Evolutionary conservation across 2,329 filamentous ascomycete species (phyloP).

Genomic region (Neobulgaria alba): DNA sequence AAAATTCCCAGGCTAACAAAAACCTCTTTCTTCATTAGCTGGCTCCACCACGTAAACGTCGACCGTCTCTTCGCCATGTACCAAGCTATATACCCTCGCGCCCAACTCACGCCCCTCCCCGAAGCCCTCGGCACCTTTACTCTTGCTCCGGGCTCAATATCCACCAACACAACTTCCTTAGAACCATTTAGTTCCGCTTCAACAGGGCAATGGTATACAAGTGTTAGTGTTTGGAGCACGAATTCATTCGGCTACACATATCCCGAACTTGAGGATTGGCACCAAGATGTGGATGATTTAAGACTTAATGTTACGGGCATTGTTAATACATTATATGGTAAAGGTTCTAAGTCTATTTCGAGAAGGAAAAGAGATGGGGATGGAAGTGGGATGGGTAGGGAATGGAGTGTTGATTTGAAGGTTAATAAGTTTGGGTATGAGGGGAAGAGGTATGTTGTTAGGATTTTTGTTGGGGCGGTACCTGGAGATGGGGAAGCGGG

Average conservation of each 20-base stretch:
- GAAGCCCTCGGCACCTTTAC: slow-evolving; percentile 29
- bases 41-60: slow-evolving; percentile 48
- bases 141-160: slow-evolving; percentile 16
- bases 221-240: slow-evolving; percentile 9
- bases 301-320: slow-evolving; percentile 53
- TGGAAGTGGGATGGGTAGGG: no score
- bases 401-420: slow-evolving; percentile 19
- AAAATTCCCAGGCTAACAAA: neutral
- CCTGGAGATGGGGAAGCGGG: slow-evolving; percentile 13
- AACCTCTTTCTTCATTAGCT: slow-evolving; percentile 25
- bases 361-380: slow-evolving; percentile 1
- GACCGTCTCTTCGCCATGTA: slow-evolving; percentile 50
- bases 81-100: slow-evolving; percentile 34
- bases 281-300: slow-evolving; percentile 42
- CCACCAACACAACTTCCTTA: slow-evolving; percentile 22
- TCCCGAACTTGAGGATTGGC: slow-evolving; percentile 35
- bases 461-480: slow-evolving; percentile 19
- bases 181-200: slow-evolving; percentile 26
- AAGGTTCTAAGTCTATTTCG: slow-evolving; percentile 3
- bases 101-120: slow-evolving; percentile 26
- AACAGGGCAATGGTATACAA: slow-evolving; percentile 15
- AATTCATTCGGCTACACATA: slow-evolving; percentile 23
- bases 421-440: slow-evolving; percentile 22
- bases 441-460: slow-evolving; percentile 18
- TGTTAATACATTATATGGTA: slow-evolving; percentile 44